Evolutionary conservation across 2,329 filamentous ascomycete genomes (phyloP).

Genomic region (Salinomyces thailandicus): DNA sequence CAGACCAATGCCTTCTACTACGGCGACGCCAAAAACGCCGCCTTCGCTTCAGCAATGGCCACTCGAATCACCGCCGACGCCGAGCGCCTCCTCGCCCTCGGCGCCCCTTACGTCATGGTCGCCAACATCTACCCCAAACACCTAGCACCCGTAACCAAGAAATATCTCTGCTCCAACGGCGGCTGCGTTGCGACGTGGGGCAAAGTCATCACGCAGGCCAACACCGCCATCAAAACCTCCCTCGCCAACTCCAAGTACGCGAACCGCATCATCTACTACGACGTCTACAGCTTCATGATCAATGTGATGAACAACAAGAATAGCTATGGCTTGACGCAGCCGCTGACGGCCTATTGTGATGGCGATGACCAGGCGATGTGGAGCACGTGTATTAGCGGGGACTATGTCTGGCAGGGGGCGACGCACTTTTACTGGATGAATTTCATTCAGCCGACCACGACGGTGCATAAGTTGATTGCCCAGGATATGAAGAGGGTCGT

Average conservation of each 20-base stretch:
- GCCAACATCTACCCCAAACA: slow-evolving; percentile 19
- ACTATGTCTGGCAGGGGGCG: slow-evolving; percentile 9
- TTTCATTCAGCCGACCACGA: too few relatives aligned
- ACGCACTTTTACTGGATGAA: too few relatives aligned
- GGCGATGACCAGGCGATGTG: slow-evolving; percentile 10
- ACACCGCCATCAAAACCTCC: slow-evolving; percentile 12
- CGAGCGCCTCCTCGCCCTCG: slow-evolving; percentile 12
- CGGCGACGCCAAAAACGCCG: slow-evolving; percentile 13
- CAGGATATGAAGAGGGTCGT: too few relatives aligned
- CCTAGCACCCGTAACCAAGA: slow-evolving; percentile 11
- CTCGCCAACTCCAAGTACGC: slow-evolving; percentile 9
- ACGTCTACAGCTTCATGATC: slow-evolving; percentile 13
- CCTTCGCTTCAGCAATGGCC: slow-evolving; percentile 10
- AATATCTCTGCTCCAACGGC: slow-evolving; percentile 11
- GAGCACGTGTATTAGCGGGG: slow-evolving; percentile 10
- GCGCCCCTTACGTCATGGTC: slow-evolving; percentile 16
- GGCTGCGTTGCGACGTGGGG: slow-evolving; percentile 10
- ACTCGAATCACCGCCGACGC: slow-evolving; percentile 8
- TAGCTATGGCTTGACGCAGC: slow-evolving; percentile 10
- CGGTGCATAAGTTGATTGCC: too few relatives aligned
- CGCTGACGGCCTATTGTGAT: slow-evolving; percentile 13
- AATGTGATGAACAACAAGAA: slow-evolving; percentile 11
- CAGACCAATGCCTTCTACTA: slow-evolving; percentile 17
- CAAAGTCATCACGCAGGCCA: slow-evolving; percentile 12
- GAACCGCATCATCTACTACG: slow-evolving; percentile 16